Evolutionary conservation across 495 filamentous ascomycete genomes (phyloP).

Genomic region (Hyphodiscus hymeniophilus): DNA sequence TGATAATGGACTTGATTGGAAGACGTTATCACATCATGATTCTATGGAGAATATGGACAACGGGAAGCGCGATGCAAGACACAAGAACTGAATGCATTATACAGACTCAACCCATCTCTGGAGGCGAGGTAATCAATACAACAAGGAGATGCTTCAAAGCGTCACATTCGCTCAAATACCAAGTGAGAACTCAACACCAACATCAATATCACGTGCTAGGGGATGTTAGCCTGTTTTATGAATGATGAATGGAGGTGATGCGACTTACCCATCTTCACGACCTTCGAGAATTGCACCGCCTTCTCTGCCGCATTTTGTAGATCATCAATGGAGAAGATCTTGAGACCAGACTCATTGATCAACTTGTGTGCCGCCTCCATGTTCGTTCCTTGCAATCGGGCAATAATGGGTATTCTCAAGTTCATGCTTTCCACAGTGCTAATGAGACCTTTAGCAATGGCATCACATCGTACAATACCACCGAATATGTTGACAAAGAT

Average conservation of each 20-base stretch:
- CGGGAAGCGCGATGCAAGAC: neutral
- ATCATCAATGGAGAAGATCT: constrained; percentile 99
- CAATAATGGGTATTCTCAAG: constrained; percentile 91
- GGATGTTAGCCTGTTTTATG: constrained; percentile 9
- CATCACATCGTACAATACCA: constrained; percentile 96
- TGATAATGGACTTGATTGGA: neutral
- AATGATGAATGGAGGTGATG: neutral
- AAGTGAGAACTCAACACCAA: constrained; percentile 93
- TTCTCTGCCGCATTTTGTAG: constrained; percentile 96
- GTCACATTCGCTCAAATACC: constrained; percentile 60
- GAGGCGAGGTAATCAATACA: constrained; percentile 22
- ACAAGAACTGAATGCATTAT: constrained; percentile 11
- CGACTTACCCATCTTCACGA: constrained; percentile 88
- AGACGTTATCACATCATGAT: neutral
- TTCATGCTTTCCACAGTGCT: constrained; percentile 88
- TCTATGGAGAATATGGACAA: neutral
- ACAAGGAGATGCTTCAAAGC: constrained; percentile 12
- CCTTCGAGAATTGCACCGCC: constrained; percentile 96
- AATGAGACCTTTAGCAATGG: constrained; percentile 94
- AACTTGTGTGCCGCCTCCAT: constrained; percentile 92
- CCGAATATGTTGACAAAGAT: constrained; percentile 99
- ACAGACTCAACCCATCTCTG: constrained; percentile 22
- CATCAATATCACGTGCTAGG: constrained; percentile 75
- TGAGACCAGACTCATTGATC: constrained; percentile 96
- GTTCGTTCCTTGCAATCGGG: constrained; percentile 95